These are phyloP conservation scores for Penicillium diatomitis DNA, from an alignment of 495 filamentous ascomycete genomes.

Conservation along the genomic window DNA sequence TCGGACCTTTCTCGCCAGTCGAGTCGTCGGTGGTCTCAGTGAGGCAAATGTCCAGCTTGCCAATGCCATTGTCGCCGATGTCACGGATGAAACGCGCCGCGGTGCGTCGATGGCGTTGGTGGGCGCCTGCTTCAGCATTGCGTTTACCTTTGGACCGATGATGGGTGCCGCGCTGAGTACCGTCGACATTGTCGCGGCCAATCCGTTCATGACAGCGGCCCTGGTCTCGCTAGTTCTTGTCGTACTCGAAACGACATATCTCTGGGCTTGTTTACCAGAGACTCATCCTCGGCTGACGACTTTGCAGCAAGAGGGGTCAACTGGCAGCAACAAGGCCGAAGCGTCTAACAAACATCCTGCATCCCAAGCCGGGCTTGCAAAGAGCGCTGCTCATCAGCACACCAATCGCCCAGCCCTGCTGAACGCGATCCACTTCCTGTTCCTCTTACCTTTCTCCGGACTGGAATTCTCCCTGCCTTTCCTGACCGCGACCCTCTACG, in stretches of 20 bases:
- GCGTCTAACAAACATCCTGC: no score
- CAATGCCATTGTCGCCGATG: conserved; percentile 92
- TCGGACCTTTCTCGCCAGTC: conserved; percentile 85
- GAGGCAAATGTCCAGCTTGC: conserved; percentile 97
- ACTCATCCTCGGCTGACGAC: conserved; percentile 55
- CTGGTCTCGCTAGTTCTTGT: conserved; percentile 75
- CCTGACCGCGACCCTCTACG: conserved; percentile 90
- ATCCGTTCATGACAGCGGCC: conserved; percentile 89
- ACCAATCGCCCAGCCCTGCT: conserved; percentile 80
- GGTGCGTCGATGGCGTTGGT: conserved; percentile 93
- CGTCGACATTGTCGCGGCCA: conserved; percentile 66
- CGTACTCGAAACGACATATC: conserved; percentile 73
- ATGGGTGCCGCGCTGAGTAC: conserved; percentile 76
- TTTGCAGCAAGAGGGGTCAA: conserved; percentile 16
- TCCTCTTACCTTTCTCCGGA: conserved; percentile 93
- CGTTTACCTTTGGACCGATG: conserved; percentile 92
- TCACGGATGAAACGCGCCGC: conserved; percentile 71
- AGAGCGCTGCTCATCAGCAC: conserved; percentile 15
- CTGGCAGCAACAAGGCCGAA: no score
- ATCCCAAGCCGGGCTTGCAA: no score
- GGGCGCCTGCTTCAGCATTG: conserved; percentile 91
- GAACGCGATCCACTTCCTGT: conserved; percentile 78
- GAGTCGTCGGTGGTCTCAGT: conserved; percentile 85
- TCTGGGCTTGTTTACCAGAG: conserved; percentile 84
- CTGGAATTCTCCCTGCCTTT: conserved; percentile 94